Evolutionary conservation across 352 stramenopile species (phyloP).

Genomic region (Phytophthora cactorum): DNA sequence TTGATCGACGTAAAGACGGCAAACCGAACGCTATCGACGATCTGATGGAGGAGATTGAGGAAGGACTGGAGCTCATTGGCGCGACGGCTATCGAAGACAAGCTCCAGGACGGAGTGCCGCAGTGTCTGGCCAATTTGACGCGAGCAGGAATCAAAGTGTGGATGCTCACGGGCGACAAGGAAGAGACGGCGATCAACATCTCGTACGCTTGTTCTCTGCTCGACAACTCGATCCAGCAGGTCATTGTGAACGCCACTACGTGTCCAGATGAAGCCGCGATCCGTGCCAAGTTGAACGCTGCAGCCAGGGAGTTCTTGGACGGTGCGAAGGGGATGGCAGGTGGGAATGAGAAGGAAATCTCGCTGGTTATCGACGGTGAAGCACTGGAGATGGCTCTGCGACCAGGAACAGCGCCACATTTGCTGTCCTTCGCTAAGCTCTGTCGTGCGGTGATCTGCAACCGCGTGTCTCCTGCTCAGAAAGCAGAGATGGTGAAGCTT

Average conservation of each 20-base stretch:
- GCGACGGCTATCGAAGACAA: constrained; percentile 94
- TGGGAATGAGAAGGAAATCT: constrained; percentile 52
- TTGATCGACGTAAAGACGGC: constrained; percentile 84
- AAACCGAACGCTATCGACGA: constrained; percentile 79
- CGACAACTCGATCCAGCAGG: constrained; percentile 83
- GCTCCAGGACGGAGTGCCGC: constrained; percentile 90
- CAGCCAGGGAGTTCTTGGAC: constrained; percentile 56
- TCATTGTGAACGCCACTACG: constrained; percentile 73
- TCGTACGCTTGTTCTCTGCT: constrained; percentile 90
- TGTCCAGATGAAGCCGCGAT: constrained; percentile 78
- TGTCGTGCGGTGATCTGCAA: constrained; percentile 88
- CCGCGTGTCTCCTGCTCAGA: constrained; percentile 86
- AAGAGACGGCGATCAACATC: constrained; percentile 97
- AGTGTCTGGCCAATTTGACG: constrained; percentile 82
- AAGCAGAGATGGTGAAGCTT: constrained; percentile 81
- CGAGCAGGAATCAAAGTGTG: constrained; percentile 93
- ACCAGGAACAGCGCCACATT: constrained; percentile 47
- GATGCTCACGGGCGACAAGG: constrained; percentile 97
- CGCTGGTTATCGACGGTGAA: constrained; percentile 78
- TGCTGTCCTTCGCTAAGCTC: constrained; percentile 71
- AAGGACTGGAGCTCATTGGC: constrained; percentile 83
- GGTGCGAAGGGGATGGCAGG: constrained; percentile 47
- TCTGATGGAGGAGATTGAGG: constrained; percentile 86
- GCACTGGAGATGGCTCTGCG: constrained; percentile 68
- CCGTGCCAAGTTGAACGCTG: constrained; percentile 49